These are phyloP conservation scores for Coleophoma eucalyptorum DNA, from an alignment of 2,329 filamentous ascomycete genomes.

Conservation along the genomic window DNA sequence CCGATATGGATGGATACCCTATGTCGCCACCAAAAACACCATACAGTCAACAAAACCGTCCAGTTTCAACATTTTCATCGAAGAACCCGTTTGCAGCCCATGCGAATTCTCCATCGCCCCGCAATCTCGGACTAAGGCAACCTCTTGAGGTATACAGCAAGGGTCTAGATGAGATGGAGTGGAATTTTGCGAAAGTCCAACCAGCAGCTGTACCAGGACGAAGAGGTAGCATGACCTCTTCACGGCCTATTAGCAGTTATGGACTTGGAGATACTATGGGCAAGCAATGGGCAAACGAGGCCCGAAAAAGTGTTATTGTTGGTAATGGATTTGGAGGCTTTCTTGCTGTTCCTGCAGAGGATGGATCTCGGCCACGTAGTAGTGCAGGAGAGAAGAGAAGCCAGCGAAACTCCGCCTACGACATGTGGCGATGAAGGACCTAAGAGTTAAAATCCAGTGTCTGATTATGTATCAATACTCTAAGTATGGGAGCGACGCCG, in stretches of 20 bases:
- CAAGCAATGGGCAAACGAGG: constrained; percentile 42
- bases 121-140: constrained; percentile 42
- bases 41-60: constrained; percentile 12
- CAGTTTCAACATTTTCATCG: constrained; percentile 20
- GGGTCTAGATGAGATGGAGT: constrained; percentile 63
- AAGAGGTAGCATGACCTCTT: constrained; percentile 29
- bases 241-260: constrained; percentile 39
- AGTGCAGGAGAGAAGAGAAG: constrained; percentile 19
- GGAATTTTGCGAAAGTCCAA: constrained; percentile 61
- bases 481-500: too few species aligned
- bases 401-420: constrained; percentile 19
- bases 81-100: constrained; percentile 27
- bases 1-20: constrained; percentile 22
- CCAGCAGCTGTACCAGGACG: constrained; percentile 35
- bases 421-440: constrained; percentile 22
- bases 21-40: background rate
- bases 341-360: constrained; percentile 56
- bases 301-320: constrained; percentile 58
- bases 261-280: constrained; percentile 39
- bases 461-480: too few species aligned
- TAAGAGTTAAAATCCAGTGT: background rate
- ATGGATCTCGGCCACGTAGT: constrained; percentile 27
- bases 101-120: constrained; percentile 10
- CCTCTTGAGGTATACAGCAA: constrained; percentile 62
- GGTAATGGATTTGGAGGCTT: constrained; percentile 66